These are phyloP conservation scores for Rhexocercosporidium sp. DNA, from an alignment of 2,329 filamentous ascomycete species.

Conservation along the genomic window DNA sequence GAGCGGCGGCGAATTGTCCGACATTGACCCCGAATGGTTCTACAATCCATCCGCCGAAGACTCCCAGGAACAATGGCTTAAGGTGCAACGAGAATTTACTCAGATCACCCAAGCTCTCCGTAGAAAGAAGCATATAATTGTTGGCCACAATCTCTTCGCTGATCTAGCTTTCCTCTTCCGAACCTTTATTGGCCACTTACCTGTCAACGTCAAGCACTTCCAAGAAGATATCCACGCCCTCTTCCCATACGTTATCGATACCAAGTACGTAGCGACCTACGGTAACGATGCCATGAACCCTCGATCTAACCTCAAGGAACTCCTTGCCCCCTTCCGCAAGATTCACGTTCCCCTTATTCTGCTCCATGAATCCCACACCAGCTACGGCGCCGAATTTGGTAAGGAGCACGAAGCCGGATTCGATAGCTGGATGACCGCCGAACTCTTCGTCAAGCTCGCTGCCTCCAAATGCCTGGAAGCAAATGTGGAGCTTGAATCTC, in stretches of 20 bases:
- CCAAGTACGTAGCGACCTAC: conserved; percentile 60
- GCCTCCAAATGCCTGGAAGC: conserved; percentile 8
- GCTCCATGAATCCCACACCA: conserved; percentile 44
- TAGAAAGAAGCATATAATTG: conserved; percentile 48
- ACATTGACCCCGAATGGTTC: conserved; percentile 43
- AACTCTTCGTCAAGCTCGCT: conserved; percentile 46
- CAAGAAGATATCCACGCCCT: conserved; percentile 52
- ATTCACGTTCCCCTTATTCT: conserved; percentile 50
- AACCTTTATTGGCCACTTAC: conserved; percentile 64
- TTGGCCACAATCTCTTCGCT: conserved; percentile 70
- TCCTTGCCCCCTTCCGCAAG: conserved; percentile 49
- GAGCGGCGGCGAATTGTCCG: conserved; percentile 37
- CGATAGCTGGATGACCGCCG: conserved; percentile 57
- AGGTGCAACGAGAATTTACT: conserved; percentile 46
- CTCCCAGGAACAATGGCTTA: conserved; percentile 37
- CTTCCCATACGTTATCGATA: conserved; percentile 59
- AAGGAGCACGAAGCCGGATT: conserved; percentile 62
- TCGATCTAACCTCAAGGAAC: conserved; percentile 52
- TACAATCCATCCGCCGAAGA: conserved; percentile 46
- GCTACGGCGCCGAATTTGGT: conserved; percentile 29
- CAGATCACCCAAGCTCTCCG: conserved; percentile 38
- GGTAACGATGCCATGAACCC: conserved; percentile 45
- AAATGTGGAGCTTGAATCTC: not conserved
- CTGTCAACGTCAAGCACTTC: conserved; percentile 59
- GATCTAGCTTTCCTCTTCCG: conserved; percentile 68